Percentiles rank a stretch among this genome's conserved stretches.
Conservation (phyloP, 257 asterid species). For the Przewalskia tangutica region DNA sequence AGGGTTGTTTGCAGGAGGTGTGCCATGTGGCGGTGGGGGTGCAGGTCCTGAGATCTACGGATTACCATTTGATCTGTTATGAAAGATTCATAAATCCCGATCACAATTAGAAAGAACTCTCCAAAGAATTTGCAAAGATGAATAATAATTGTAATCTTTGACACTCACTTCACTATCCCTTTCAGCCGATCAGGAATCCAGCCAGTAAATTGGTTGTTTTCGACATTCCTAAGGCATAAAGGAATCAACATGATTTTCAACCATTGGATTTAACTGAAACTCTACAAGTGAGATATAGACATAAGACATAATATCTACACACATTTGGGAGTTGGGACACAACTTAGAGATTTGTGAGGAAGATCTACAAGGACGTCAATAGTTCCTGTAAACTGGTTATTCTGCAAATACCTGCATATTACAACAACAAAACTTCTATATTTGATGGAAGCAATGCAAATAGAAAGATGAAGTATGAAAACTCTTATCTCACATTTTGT, state of each 20-base stretch:
- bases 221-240: no score
- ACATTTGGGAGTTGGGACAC: background rate
- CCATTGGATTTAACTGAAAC: no score
- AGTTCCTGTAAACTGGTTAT: constrained; percentile 87
- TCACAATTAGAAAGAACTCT: background rate
- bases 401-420: constrained; percentile 72
- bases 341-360: constrained; percentile 62
- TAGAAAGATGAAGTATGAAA: background rate
- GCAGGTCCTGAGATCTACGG: constrained; percentile 67
- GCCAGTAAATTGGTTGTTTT: no score
- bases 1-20: constrained; percentile 71
- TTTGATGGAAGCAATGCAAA: background rate
- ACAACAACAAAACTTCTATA: background rate
- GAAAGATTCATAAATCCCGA: background rate
- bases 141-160: background rate
- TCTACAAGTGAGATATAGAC: no score
- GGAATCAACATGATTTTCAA: no score
- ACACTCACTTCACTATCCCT: no score
- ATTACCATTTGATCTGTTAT: constrained; percentile 63
- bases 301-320: background rate
- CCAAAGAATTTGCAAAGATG: background rate
- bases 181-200: no score
- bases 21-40: constrained; percentile 95
- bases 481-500: constrained; percentile 48
- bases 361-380: constrained; percentile 82